A percentile compares a stretch with the other conserved stretches of the same genome.
Evolutionary conservation across 1,284 basidiomycete species (phyloP).

Genomic region (Tylopilus sp.): DNA sequence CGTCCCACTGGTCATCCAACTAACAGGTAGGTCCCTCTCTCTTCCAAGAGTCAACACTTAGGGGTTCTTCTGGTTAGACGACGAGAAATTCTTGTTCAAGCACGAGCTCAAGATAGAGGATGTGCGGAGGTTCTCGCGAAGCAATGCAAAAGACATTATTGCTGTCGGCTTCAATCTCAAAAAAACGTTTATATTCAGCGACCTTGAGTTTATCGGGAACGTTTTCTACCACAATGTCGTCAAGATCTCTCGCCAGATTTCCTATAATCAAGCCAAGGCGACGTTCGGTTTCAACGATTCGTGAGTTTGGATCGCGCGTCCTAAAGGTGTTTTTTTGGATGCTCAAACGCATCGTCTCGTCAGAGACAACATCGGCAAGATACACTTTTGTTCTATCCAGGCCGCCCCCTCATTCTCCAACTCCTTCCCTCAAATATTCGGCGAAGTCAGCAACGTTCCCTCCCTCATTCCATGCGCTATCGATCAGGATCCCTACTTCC

Average conservation of each 20-base stretch:
- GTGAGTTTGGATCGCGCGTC: slow-evolving; percentile 44
- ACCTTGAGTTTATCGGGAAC: slow-evolving; percentile 87
- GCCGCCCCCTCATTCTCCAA: slow-evolving; percentile 96
- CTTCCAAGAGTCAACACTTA: not conserved
- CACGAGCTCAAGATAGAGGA: slow-evolving; percentile 89
- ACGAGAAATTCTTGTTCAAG: slow-evolving; percentile 99
- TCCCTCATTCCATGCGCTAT: slow-evolving; percentile 97
- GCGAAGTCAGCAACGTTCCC: slow-evolving; percentile 77
- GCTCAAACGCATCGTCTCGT: not conserved
- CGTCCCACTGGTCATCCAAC: slow-evolving; percentile 89
- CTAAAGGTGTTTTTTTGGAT: too few relatives aligned
- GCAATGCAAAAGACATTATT: slow-evolving; percentile 94
- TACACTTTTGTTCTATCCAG: slow-evolving; percentile 97
- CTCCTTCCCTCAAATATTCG: slow-evolving; percentile 98
- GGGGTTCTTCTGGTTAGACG: slow-evolving; percentile 52
- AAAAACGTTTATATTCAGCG: slow-evolving; percentile 96
- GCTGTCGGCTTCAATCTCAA: slow-evolving; percentile 90
- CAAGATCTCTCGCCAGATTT: slow-evolving; percentile 89
- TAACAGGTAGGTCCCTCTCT: slow-evolving; percentile 61
- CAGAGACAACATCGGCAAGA: slow-evolving; percentile 97
- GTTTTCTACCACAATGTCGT: slow-evolving; percentile 94
- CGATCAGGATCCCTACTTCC: slow-evolving; percentile 97
- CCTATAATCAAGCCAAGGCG: slow-evolving; percentile 89
- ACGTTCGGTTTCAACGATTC: slow-evolving; percentile 96
- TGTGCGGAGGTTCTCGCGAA: slow-evolving; percentile 76